phyloP scores from a whole-genome alignment of 192 early-diverging fungal species.

The Paraglomus brasilianum region DNA sequence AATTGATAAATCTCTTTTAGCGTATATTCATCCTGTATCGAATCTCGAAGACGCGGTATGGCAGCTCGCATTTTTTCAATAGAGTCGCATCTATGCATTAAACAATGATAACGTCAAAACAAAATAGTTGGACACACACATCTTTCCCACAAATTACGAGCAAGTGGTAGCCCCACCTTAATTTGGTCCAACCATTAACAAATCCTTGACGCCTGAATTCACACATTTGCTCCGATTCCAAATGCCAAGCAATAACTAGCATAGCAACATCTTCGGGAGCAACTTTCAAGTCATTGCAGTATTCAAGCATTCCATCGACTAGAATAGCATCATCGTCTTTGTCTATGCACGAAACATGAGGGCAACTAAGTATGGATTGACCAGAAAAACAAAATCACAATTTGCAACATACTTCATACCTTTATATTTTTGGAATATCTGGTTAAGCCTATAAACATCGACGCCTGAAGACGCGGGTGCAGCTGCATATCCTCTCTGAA shows the following conservation, averaged over 20 bases:
- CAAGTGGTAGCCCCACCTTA: conserved; percentile 40
- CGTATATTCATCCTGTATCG: conserved; percentile 52
- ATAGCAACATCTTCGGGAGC: conserved; percentile 74
- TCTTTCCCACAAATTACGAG: conserved; percentile 1
- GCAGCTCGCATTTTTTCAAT: conserved; percentile 62
- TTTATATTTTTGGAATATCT: conserved; percentile 74
- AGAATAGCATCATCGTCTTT: conserved; percentile 62
- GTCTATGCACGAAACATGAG: conserved; percentile 38
- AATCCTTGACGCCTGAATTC: conserved; percentile 72
- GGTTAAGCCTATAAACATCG: conserved; percentile 45
- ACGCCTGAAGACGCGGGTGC: conserved; percentile 19
- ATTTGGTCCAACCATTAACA: conserved; percentile 68
- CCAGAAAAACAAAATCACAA: not conserved
- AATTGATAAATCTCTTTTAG: conserved; percentile 75
- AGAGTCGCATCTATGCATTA: conserved; percentile 55
- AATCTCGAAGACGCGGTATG: conserved; percentile 48
- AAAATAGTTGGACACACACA: not conserved
- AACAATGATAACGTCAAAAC: not conserved
- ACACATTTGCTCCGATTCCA: conserved; percentile 69
- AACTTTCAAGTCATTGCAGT: conserved; percentile 68
- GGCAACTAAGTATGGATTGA: not conserved
- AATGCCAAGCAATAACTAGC: conserved; percentile 66
- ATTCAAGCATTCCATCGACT: conserved; percentile 69
- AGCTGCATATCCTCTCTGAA: conserved; percentile 25
- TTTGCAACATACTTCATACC: conserved; percentile 43